Conservation (phyloP, 1,139 yeast species). For the Pichia sp. region DNA sequence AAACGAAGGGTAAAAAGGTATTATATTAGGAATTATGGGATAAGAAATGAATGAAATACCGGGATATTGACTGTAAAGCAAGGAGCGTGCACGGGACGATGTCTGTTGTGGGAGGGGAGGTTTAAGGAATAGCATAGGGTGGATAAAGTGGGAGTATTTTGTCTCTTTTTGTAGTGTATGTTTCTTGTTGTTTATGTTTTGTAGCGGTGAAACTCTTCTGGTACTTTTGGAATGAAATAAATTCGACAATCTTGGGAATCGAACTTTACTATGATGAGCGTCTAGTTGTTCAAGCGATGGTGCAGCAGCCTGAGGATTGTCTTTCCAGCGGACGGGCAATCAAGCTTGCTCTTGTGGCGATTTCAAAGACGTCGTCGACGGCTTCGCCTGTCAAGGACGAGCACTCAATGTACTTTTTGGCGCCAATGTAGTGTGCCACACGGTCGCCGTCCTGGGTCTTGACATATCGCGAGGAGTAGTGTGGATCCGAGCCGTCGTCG, state of each 20-base stretch:
- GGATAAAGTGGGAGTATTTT: too few relatives aligned
- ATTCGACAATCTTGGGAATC: neutral
- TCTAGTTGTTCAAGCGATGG: constrained; percentile 29
- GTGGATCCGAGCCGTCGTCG: constrained; percentile 34
- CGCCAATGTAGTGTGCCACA: constrained; percentile 64
- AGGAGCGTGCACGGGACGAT: neutral
- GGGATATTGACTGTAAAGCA: neutral
- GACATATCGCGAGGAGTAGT: constrained; percentile 41
- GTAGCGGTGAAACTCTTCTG: neutral
- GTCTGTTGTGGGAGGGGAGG: neutral
- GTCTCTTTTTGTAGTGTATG: neutral
- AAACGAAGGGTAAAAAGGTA: constrained; percentile 4
- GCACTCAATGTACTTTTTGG: constrained; percentile 65
- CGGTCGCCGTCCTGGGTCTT: constrained; percentile 52
- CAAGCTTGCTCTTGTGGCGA: constrained; percentile 68
- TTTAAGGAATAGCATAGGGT: too few relatives aligned
- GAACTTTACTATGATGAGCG: neutral
- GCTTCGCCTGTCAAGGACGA: constrained; percentile 79
- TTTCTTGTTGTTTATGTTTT: neutral
- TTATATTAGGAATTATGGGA: neutral
- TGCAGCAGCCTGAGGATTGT: constrained; percentile 38
- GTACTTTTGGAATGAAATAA: neutral
- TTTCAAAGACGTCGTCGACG: constrained; percentile 75
- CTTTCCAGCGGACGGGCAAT: constrained; percentile 40
- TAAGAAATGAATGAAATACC: neutral